Conservation (phyloP, 306 rosid species). For the Vigna hirtella region DNA sequence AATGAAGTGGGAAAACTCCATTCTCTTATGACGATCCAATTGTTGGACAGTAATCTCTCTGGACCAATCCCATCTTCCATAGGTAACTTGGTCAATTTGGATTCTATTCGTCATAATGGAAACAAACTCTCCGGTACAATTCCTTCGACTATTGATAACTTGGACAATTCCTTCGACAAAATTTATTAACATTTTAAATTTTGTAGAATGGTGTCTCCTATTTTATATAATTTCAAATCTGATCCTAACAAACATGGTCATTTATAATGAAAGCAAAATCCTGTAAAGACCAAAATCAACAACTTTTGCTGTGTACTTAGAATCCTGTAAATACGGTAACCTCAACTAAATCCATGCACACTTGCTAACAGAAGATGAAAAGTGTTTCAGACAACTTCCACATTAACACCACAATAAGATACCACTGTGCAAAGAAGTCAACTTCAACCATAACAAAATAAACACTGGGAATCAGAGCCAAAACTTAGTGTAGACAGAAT, state of each 20-base stretch:
- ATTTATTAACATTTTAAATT: too few species aligned
- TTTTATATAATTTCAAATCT: too few species aligned
- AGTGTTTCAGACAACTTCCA: neutral
- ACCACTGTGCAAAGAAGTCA: slow-evolving; percentile 6
- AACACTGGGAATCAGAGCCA: slow-evolving; percentile 7
- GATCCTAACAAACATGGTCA: too few species aligned
- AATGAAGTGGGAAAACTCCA: slow-evolving; percentile 1
- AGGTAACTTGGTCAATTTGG: too few species aligned
- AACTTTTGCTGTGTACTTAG: slow-evolving; percentile 66
- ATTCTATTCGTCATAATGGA: too few species aligned
- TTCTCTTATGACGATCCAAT: neutral
- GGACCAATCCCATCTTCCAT: too few species aligned
- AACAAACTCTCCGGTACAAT: neutral
- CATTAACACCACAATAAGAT: neutral
- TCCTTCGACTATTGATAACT: neutral
- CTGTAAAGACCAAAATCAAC: slow-evolving; percentile 99
- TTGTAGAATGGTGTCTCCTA: too few species aligned
- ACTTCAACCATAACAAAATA: neutral
- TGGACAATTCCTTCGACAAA: neutral
- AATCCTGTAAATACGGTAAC: slow-evolving; percentile 29
- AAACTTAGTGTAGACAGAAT: neutral
- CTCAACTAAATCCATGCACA: slow-evolving; percentile 19
- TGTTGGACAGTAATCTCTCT: neutral
- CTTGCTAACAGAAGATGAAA: slow-evolving; percentile 16
- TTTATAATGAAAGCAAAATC: too few species aligned